Base-by-base conservation (phyloP, 2,329 filamentous ascomycete genomes). In the Claviceps purpurea region DNA sequence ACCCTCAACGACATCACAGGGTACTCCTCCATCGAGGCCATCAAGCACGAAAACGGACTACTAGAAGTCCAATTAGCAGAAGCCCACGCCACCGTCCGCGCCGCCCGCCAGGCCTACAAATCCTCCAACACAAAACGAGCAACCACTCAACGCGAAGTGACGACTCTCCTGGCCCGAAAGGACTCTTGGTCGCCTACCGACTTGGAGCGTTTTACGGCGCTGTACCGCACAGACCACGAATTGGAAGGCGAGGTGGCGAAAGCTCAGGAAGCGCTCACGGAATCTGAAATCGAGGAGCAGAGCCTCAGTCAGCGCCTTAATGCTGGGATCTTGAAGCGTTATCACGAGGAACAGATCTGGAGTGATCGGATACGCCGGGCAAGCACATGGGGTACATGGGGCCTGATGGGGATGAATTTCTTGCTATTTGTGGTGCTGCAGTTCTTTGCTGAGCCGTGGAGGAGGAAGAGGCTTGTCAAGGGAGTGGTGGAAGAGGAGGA, bases 271-370 rank as follows among this genome's bases (percentile, higher is more conserved):
- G 75, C 77, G 14, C 76, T 97, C 26, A 81, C 82, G 16, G 77
- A 81, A 54, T 83, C 88, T 2, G 93, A 98, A 71, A 77, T 79
- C 45, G 81, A 87, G 37, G 82, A 94, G 55, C 87, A 95, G 68
- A 83, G 86, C 56, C 78, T 89, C 1, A 79, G 83, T 52, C 79
- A 82, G 50, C 79, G 83, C 60, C 73, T 98, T 51, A 91, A 86
- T 64, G 82, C 85, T 56, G 82, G 84, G 49, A 96, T 97, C 60
- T 73, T 96, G 50, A 86, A 86, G 56, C 81, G 94, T 55, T 98
- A 98, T 68, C 93, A 98, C 67, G 93, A 98, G 70, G 93, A 98
- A 72, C 93, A 98, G 72, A 94, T 98, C 52, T 98, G 93, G 93
- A 95, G 88, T 64, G 93, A 98, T 66, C 91, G 95, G 60, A 98